Percentiles rank a stretch among this genome's conserved stretches.
Conservation (phyloP, 1,284 basidiomycete genomes). For the Paramarasmius palmivorus region DNA sequence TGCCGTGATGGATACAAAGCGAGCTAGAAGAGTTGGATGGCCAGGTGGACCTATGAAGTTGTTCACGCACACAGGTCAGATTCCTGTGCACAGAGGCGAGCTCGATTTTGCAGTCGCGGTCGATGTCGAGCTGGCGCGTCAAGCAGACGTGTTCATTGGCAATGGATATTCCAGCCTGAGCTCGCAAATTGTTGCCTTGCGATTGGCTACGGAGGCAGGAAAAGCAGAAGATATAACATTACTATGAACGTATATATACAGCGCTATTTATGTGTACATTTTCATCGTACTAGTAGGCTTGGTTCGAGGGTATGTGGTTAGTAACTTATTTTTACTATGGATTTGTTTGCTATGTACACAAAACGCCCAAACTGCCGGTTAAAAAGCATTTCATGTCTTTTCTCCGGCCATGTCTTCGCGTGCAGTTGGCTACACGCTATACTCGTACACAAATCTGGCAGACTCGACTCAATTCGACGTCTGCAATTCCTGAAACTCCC, state of each 20-base stretch:
- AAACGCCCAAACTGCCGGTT: too few relatives aligned
- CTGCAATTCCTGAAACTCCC: too few relatives aligned
- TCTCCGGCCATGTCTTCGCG: too few relatives aligned
- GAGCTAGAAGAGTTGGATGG: slow-evolving; percentile 35
- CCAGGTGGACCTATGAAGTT: slow-evolving; percentile 37
- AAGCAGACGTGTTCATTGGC: slow-evolving; percentile 42
- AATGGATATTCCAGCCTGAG: slow-evolving; percentile 48
- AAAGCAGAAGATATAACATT: slow-evolving; percentile 36
- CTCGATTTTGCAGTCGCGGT: slow-evolving; percentile 42
- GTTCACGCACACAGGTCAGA: slow-evolving; percentile 38
- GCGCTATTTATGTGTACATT: background rate
- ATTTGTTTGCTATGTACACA: too few relatives aligned
- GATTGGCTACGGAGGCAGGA: slow-evolving; percentile 37
- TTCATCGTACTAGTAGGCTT: too few relatives aligned
- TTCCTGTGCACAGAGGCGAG: slow-evolving; percentile 37
- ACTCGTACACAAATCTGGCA: too few relatives aligned
- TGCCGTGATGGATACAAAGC: slow-evolving; percentile 31
- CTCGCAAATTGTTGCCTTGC: slow-evolving; percentile 41
- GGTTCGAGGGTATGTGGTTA: too few relatives aligned
- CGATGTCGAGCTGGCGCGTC: slow-evolving; percentile 43
- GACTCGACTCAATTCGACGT: too few relatives aligned
- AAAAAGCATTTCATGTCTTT: too few relatives aligned
- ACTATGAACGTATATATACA: slow-evolving; percentile 19
- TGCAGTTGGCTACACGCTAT: too few relatives aligned
- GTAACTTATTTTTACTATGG: too few relatives aligned